A percentile compares a stretch with the other conserved stretches of the same genome.
Conservation (phyloP, 2,329 filamentous ascomycete genomes). For the Paracoccidioides lutzii region DNA sequence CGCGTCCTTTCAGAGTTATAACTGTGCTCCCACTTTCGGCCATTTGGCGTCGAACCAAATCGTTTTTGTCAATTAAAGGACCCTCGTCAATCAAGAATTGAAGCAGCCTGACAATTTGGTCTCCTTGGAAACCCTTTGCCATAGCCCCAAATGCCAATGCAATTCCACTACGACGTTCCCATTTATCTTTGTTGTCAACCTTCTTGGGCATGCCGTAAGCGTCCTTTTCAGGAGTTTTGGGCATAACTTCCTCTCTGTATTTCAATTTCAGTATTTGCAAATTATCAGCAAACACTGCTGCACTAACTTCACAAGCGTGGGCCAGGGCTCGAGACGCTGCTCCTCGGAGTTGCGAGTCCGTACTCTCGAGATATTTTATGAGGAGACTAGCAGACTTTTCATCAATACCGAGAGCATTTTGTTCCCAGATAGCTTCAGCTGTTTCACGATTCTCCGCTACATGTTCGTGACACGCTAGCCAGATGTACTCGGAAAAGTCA, state of each 20-base stretch:
- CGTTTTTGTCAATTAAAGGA: slow-evolving; percentile 71
- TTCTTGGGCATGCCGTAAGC: slow-evolving; percentile 92
- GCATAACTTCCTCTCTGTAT: slow-evolving; percentile 70
- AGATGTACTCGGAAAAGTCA: slow-evolving; percentile 78
- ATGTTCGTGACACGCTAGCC: slow-evolving; percentile 86
- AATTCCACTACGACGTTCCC: slow-evolving; percentile 83
- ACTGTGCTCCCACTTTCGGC: slow-evolving; percentile 73
- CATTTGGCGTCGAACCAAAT: slow-evolving; percentile 73
- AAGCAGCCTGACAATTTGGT: slow-evolving; percentile 64
- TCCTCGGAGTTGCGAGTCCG: slow-evolving; percentile 68
- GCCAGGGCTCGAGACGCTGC: slow-evolving; percentile 73
- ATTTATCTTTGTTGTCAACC: slow-evolving; percentile 73
- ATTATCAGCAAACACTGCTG: slow-evolving; percentile 47
- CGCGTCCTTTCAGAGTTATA: slow-evolving; percentile 68
- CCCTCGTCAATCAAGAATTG: slow-evolving; percentile 75
- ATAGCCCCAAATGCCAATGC: slow-evolving; percentile 78
- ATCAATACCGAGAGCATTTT: slow-evolving; percentile 64
- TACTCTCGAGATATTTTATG: slow-evolving; percentile 65
- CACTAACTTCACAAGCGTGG: slow-evolving; percentile 53
- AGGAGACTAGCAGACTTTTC: slow-evolving; percentile 53
- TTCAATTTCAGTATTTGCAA: slow-evolving; percentile 53
- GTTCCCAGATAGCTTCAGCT: slow-evolving; percentile 85
- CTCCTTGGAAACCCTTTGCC: slow-evolving; percentile 53
- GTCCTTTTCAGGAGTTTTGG: slow-evolving; percentile 70
- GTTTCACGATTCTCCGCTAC: slow-evolving; percentile 74